Evolutionary conservation across 345 rosid species (phyloP), one percentile per base, ranked within the genome.

Genomic region (Syzygium grande): DNA sequence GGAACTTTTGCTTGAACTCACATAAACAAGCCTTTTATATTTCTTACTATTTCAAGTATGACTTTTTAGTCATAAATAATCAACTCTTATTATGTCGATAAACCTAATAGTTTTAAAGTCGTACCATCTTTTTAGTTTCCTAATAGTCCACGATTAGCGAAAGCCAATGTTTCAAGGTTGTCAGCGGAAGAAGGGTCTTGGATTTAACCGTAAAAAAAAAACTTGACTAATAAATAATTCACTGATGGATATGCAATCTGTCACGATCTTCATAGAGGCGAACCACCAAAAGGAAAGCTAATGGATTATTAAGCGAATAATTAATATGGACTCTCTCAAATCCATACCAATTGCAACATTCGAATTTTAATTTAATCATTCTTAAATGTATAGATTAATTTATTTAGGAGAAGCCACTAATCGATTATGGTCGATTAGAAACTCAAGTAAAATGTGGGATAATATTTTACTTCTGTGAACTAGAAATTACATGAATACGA

Each of bases 131-230:
- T 30, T 29, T 1, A 21, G 2, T 68, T 68, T 17, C 1, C 22
- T 4, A 8, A 15, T 9, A 30, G 2, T 30, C 11, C 6, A 17
- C 1, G 4, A 2, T 30, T 29, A 23, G 17, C 2, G 0, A 1
- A 68, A 34, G 5, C 22, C 17, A 63, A 65, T 15, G 10, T 30
- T 65, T 10, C 6, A 30, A 8, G 2, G 3, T 7, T 0, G 43
- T 65, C 30, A 3, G 16, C 13, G 30, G 30, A 59, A 12, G 29
- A 59, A 27, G 68, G 3, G 17, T 2, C n/a, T 6, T 11, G 12
- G 13, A 59, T 59, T 7, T 12, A 12, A 27, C 15, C 16, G 38
- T 34, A 12, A 25, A 25, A 59, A 52, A 52, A 27, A 7, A 59
- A 59, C 34, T 61, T 13, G 34, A 27, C 68, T 61, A 5, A 12